Conservation (phyloP, 306 rosid species). For the Rosa lucieae region DNA sequence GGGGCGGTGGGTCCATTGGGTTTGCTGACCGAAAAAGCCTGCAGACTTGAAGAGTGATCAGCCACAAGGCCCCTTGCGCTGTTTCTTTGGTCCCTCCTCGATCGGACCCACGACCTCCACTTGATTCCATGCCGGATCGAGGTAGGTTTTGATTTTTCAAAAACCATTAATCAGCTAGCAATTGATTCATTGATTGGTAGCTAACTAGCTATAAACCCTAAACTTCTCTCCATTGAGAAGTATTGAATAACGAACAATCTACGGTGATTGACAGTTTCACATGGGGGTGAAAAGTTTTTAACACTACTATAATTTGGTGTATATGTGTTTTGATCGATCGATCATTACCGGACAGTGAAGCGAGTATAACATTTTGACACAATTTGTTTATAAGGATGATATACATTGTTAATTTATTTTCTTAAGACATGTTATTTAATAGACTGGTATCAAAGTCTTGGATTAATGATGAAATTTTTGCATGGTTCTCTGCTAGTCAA, state of each 20-base stretch:
- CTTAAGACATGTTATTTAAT: too few relatives aligned
- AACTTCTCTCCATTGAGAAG: not conserved
- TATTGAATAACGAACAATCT: not conserved
- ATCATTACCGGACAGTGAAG: too few relatives aligned
- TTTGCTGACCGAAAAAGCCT: constrained; percentile 47
- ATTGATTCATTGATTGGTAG: not conserved
- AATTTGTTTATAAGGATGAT: too few relatives aligned
- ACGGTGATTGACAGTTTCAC: too few relatives aligned
- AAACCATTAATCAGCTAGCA: not conserved
- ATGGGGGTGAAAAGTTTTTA: too few relatives aligned
- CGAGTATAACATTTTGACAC: too few relatives aligned
- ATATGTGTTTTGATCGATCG: too few relatives aligned
- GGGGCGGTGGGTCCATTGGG: constrained; percentile 88
- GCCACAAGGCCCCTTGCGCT: constrained; percentile 29
- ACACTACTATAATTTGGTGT: too few relatives aligned
- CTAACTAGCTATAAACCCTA: not conserved
- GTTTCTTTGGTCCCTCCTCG: constrained; percentile 44
- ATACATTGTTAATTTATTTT: too few relatives aligned
- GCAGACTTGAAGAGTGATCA: constrained; percentile 13
- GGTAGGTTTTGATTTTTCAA: not conserved
- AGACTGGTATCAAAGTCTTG: too few relatives aligned
- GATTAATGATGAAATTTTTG: too few relatives aligned
- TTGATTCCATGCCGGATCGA: constrained; percentile 6
- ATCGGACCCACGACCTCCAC: constrained; percentile 16
- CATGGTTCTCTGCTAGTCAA: too few relatives aligned